Base-by-base conservation (phyloP, 805 yeast genomes). In the Kuraishia ogatae region DNA sequence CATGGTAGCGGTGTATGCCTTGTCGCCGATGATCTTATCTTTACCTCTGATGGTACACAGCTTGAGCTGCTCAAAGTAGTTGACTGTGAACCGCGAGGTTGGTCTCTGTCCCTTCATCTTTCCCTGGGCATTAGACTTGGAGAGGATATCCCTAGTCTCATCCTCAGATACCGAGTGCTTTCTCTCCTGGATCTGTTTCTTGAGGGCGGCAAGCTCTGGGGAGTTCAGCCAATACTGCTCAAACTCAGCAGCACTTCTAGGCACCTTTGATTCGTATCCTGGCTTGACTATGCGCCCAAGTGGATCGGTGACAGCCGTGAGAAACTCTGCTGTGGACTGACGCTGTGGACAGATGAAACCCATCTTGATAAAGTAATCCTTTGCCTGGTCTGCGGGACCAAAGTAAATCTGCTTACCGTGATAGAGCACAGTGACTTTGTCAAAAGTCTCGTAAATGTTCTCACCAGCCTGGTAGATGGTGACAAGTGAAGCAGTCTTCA, bases 391-490 rank as follows among this genome's bases (percentile, higher is more conserved):
- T n/a, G 76, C 72, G 4, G 83, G 80, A 15, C 91, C 91, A 62
- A 75, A 85, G 64, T 70, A 85, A 50, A 85, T 72, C 67, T 84
- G 87, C 54, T 74, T 71, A 26, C 87, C 86, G 23, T 73, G 78
- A 64, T 82, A 81, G 28, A 83, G 64, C 15, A 83, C 80, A 26
- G 78, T 71, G 8, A 81, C 88, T 60, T 82, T 82, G 66, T 84
- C 85, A 63, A 83, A 84, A 53, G 78, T 69, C 52, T 79, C 77
- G 66, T 83, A 84, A 54, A 84, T 83, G 62, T 82, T 82, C 63
- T 83, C 85, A 53, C 84, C 79, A 59, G 85, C 84, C 69, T 82
- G 87, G 66, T 82, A 82, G 53, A 86, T 82, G 24, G 93, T 87
- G 53, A 86, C 84, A 50, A 84, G 74, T 1, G 88, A 83, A 5